phyloP scores from a whole-genome alignment of 2,329 filamentous ascomycete genomes.

The Cladosporium cucumerinum region DNA sequence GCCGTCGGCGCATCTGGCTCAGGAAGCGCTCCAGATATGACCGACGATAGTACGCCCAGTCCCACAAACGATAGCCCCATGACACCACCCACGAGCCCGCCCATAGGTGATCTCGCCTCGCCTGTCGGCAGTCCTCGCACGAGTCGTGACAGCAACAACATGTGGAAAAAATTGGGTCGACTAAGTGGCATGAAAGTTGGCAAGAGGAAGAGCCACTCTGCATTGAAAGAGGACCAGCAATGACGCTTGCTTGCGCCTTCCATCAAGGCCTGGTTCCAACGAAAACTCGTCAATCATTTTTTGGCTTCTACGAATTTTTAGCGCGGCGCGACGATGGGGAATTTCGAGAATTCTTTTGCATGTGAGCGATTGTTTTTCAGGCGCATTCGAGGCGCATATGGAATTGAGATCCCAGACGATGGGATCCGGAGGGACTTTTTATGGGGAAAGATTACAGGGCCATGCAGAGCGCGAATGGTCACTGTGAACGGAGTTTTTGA shows the following conservation, averaged over 20 bases:
- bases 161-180: slow-evolving; percentile 39
- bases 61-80: slow-evolving; percentile 53
- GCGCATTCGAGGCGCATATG: background rate
- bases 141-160: slow-evolving; percentile 19
- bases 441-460: background rate
- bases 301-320: background rate
- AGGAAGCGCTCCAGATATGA: slow-evolving; percentile 44
- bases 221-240: slow-evolving; percentile 25
- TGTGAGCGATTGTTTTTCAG: slow-evolving; percentile 1
- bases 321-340: slow-evolving; percentile 5
- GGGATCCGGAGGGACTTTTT: background rate
- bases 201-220: slow-evolving; percentile 34
- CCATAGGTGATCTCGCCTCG: slow-evolving; percentile 39
- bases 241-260: background rate
- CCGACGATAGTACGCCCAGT: slow-evolving; percentile 65
- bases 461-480: background rate
- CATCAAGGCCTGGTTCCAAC: background rate
- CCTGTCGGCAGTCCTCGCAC: slow-evolving; percentile 17
- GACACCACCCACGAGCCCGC: slow-evolving; percentile 72
- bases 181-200: slow-evolving; percentile 34
- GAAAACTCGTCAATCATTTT: background rate
- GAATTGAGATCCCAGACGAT: background rate
- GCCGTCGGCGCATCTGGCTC: slow-evolving; percentile 39
- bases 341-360: background rate
- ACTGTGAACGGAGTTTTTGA: background rate